Evolutionary conservation across 768 basidiomycete species (phyloP).

Genomic region (Lepiota brunneoincarnata): DNA sequence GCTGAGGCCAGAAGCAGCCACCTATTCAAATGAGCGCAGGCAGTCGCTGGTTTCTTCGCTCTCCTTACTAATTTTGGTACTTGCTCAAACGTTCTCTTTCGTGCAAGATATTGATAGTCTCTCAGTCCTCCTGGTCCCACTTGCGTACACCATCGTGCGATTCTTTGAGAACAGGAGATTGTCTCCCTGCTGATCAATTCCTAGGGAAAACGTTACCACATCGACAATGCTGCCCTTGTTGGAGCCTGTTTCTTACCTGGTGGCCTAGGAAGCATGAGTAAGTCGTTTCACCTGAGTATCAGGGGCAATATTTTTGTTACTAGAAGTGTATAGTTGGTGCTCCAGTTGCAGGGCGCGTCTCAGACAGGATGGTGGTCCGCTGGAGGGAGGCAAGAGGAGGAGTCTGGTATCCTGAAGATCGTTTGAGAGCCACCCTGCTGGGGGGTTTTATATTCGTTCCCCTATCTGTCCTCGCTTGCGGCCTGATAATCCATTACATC

Average conservation of each 20-base stretch:
- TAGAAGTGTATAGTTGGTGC: slow-evolving; percentile 46
- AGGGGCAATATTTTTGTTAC: no score
- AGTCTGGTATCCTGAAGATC: slow-evolving; percentile 37
- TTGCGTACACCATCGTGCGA: slow-evolving; percentile 66
- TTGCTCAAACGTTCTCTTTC: slow-evolving; percentile 5
- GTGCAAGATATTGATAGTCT: slow-evolving; percentile 15
- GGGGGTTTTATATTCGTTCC: slow-evolving; percentile 53
- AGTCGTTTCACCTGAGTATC: slow-evolving; percentile 15
- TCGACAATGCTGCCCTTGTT: slow-evolving; percentile 49
- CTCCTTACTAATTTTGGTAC: slow-evolving; percentile 41
- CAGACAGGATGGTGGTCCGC: slow-evolving; percentile 47
- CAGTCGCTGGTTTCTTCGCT: slow-evolving; percentile 26
- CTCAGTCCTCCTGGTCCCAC: slow-evolving; percentile 53
- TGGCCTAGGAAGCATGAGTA: slow-evolving; percentile 58
- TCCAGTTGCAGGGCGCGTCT: slow-evolving; percentile 53
- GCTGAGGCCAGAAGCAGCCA: not conserved
- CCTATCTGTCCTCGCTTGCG: slow-evolving; percentile 36
- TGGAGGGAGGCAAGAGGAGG: slow-evolving; percentile 49
- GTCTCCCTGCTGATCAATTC: slow-evolving; percentile 1
- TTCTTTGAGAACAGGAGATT: slow-evolving; percentile 7
- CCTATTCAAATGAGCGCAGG: slow-evolving; percentile 16
- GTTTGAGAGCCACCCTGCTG: slow-evolving; percentile 12
- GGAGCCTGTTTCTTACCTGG: slow-evolving; percentile 58
- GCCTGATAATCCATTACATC: slow-evolving; percentile 2
- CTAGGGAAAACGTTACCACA: slow-evolving; percentile 51